Percentiles rank a stretch among this genome's conserved stretches.
Evolutionary conservation across 805 yeast genomes (phyloP).

Genomic region (Ogataea nonfermentans): DNA sequence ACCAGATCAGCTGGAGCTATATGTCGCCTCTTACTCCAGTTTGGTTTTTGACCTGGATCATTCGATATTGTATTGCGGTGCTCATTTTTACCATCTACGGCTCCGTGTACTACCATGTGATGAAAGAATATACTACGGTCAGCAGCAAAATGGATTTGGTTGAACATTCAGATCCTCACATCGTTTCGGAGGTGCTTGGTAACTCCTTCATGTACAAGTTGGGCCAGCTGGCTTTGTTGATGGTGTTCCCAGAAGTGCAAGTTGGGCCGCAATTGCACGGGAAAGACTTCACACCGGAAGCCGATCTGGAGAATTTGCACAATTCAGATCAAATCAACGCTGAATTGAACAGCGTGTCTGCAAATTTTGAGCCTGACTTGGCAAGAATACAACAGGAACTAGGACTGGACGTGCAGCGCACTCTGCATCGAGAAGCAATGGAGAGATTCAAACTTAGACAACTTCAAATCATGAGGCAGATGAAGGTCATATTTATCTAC

Average conservation of each 20-base stretch:
- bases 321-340: conserved; percentile 16
- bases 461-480: conserved; percentile 67
- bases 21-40: conserved; percentile 62
- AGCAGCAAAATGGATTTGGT: conserved; percentile 39
- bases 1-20: conserved; percentile 75
- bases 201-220: conserved; percentile 34
- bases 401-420: conserved; percentile 32
- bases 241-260: conserved; percentile 33
- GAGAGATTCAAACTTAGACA: conserved; percentile 62
- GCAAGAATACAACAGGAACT: conserved; percentile 20
- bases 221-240: conserved; percentile 28
- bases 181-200: conserved; percentile 24
- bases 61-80: conserved; percentile 66
- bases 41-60: conserved; percentile 85
- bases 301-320: conserved; percentile 29
- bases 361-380: background rate
- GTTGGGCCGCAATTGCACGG: conserved; percentile 33
- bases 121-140: conserved; percentile 55
- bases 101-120: conserved; percentile 70
- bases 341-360: background rate
- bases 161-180: conserved; percentile 15
- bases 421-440: conserved; percentile 59
- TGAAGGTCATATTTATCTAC: conserved; percentile 76
- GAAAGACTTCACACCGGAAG: conserved; percentile 25
- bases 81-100: conserved; percentile 63